Base-by-base conservation (phyloP, 768 basidiomycete species). In the Calocybe gangraenosa region DNA sequence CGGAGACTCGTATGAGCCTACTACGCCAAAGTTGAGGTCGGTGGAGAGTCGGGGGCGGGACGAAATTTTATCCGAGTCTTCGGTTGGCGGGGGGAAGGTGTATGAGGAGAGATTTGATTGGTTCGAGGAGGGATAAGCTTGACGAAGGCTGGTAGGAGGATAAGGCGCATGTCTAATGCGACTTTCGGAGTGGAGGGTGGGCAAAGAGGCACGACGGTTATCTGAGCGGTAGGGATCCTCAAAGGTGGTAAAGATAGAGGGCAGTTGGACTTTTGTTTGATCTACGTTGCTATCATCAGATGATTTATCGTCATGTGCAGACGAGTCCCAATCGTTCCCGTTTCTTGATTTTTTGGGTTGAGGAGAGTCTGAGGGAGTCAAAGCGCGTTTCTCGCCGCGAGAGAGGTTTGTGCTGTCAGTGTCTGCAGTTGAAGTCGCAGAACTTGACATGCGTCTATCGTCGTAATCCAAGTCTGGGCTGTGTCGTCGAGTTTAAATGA, bases 381-480 rank as follows among this genome's bases (percentile, higher is more conserved):
- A 60, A 3, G 71, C 64, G 47, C 77, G 81, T 59, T 83, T 87
- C 55, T 85, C 83, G 7, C 67, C 70, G 40, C 76, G 69, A 35
- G 82, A 82, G 50, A 76, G 69, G 48, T 73, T 66, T 60, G 70
- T 76, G 66, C 72, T 75, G 65, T 88, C 85, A 3, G 79, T 76
- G 66, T 85, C 84, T 31, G 81, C 74, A 13, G 75, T 72, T 13
- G 86, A 87, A 47, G 79, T 74, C 40, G 80, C 82, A 52, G 83
- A 86, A 61, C 76, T 74, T 64, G 87, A 88, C 87, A 90, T 88
- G 59, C 86, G 83, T 58, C 86, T 75, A 30, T 62, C 60, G 50
- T 71, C 61, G 76, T 84, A 80, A 64, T 79, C 79, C 51, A 78
- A 57, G 62, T 75, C 79, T 28, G 25, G 50, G 47, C 51, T 37